Base-by-base conservation (phyloP, 2,329 filamentous ascomycete genomes). In the Purpureocillium takamizusanense region DNA sequence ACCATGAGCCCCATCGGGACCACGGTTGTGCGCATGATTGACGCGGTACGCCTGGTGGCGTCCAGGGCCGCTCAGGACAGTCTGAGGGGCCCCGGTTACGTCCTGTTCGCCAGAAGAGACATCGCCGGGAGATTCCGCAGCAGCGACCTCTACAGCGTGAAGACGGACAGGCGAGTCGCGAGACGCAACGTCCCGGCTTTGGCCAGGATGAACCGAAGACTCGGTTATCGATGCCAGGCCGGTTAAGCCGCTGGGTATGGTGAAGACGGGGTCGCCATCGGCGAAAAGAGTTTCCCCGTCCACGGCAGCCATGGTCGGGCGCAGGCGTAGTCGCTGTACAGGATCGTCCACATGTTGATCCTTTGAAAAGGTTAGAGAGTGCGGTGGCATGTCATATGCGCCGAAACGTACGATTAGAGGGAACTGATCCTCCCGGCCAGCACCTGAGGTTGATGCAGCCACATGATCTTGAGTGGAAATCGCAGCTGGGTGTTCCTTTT, bases 401-500 rank as follows among this genome's bases (percentile, higher is more conserved):
- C 13, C 4, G 12, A 25, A 25, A 35, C 39, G 33, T 41, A 37
- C 39, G 23, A 33, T 31, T 31, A 23, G 2, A 28, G 38, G 11
- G 13, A 28, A 5, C 12, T 33, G 35, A 14, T 31, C 15, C 17
- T 33, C 35, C 35, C 35, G 8, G 28, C 11, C 15, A 31, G 28
- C 17, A 31, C 35, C 14, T 25, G 28, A 14, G 14, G n/a, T 3
- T 36, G 29, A 5, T 15, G 10, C 13, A 29, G 12, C 15, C 21
- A 34, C 23, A 31, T 35, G n/a, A 28, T 39, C 27, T 17, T 34
- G 33, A 42, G 38, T 29, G 29, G 32, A 17, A 40, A 23, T n/a
- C 27, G 30, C 33, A 42, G 37, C 40, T 38, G 37, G 12, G 32
- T 27, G 8, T 41, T 35, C 44, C 44, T 48, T 44, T 43, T 42